Percentiles rank a stretch among this genome's conserved stretches.
These are phyloP conservation scores for Claviceps capensis DNA, from an alignment of 2,329 filamentous ascomycete genomes.

Conservation along the genomic window DNA sequence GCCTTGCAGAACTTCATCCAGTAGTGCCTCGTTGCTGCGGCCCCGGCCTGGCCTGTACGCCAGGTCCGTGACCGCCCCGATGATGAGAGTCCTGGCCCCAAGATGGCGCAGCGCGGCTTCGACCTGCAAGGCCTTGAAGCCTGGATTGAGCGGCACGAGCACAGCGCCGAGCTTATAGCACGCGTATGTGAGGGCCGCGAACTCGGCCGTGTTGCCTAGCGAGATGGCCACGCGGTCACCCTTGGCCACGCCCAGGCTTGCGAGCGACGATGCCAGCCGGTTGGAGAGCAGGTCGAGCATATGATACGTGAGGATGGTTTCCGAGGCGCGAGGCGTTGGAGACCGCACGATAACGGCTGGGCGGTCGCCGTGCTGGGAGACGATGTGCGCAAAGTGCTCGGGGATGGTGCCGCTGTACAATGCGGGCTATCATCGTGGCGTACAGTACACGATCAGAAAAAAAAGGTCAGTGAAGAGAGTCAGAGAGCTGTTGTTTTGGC, in stretches of 20 bases:
- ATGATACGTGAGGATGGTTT: slow-evolving; percentile 59
- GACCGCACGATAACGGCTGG: slow-evolving; percentile 41
- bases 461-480: neutral
- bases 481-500: too few species aligned
- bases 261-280: slow-evolving; percentile 56
- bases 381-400: slow-evolving; percentile 55
- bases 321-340: slow-evolving; percentile 24
- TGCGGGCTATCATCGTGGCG: slow-evolving; percentile 37
- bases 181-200: slow-evolving; percentile 75
- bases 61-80: slow-evolving; percentile 78
- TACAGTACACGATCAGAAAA: neutral
- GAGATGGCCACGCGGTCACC: slow-evolving; percentile 78
- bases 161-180: slow-evolving; percentile 90
- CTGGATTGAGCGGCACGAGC: slow-evolving; percentile 84
- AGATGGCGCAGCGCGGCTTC: slow-evolving; percentile 67
- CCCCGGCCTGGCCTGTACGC: slow-evolving; percentile 47
- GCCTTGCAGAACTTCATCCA: slow-evolving; percentile 25
- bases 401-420: slow-evolving; percentile 57
- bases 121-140: slow-evolving; percentile 71
- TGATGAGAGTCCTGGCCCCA: slow-evolving; percentile 57
- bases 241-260: slow-evolving; percentile 58
- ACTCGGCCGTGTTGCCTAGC: slow-evolving; percentile 74
- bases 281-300: slow-evolving; percentile 65
- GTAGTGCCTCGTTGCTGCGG: slow-evolving; percentile 36
- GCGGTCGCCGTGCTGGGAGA: slow-evolving; percentile 49